Evolutionary conservation across 2,329 filamentous ascomycete species (phyloP).

Genomic region (Fusarium nanum): DNA sequence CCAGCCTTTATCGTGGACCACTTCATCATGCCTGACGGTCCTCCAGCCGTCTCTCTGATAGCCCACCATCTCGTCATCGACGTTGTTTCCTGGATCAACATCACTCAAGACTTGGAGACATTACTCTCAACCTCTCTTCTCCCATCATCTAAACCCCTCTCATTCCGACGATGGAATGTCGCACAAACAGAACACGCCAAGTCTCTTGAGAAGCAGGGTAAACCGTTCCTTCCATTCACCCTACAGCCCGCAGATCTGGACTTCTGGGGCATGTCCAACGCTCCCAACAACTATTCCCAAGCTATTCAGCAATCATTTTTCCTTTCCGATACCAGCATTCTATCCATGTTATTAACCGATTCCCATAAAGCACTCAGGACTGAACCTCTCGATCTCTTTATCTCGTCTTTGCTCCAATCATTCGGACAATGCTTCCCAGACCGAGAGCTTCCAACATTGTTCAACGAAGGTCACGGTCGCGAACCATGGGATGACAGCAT

Average conservation of each 20-base stretch:
- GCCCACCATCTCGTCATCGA: constrained; percentile 57
- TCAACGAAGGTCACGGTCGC: constrained; percentile 57
- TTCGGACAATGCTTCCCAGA: constrained; percentile 52
- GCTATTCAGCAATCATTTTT: constrained; percentile 4
- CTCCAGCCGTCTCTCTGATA: constrained; percentile 48
- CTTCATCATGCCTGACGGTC: background rate
- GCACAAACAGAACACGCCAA: constrained; percentile 51
- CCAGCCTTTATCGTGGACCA: constrained; percentile 20
- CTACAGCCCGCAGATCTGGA: constrained; percentile 14
- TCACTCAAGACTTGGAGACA: constrained; percentile 58
- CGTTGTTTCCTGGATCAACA: constrained; percentile 59
- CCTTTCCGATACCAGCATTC: background rate
- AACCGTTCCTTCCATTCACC: constrained; percentile 8
- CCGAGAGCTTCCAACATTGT: constrained; percentile 51
- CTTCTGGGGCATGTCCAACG: constrained; percentile 37
- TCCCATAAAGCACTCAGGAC: constrained; percentile 51
- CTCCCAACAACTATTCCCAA: constrained; percentile 24
- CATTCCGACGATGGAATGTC: constrained; percentile 54
- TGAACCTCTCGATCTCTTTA: constrained; percentile 54
- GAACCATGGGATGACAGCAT: constrained; percentile 50
- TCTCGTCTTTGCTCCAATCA: constrained; percentile 50
- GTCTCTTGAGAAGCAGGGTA: background rate
- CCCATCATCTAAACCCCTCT: constrained; percentile 38
- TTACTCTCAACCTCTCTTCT: constrained; percentile 45
- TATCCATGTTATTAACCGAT: constrained; percentile 32